Conservation (phyloP, 2,329 filamentous ascomycete genomes). For the Fusarium sp. region DNA sequence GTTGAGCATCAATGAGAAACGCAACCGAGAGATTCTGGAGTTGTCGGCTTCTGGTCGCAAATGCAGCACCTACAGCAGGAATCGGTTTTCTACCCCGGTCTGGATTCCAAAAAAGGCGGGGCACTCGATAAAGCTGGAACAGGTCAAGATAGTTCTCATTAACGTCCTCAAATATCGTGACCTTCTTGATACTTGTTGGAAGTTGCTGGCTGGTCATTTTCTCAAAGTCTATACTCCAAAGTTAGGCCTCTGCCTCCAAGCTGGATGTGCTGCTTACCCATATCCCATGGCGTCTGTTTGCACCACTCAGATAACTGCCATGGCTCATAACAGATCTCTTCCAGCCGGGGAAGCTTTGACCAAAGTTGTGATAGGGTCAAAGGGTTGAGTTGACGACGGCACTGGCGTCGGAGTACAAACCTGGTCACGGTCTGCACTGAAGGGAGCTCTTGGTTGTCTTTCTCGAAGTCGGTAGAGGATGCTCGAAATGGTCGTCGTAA, state of each 20-base stretch:
- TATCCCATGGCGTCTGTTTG: too few species aligned
- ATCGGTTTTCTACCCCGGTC: not conserved
- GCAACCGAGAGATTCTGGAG: constrained; percentile 7
- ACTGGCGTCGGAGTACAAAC: constrained; percentile 20
- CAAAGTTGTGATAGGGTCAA: not conserved
- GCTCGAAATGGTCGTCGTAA: constrained; percentile 4
- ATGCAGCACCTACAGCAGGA: not conserved
- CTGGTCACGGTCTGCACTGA: constrained; percentile 13
- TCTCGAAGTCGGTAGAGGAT: not conserved
- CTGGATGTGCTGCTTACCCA: too few species aligned
- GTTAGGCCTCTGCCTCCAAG: too few species aligned
- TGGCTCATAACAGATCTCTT: constrained; percentile 18
- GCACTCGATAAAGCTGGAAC: not conserved
- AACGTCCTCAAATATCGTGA: constrained; percentile 26
- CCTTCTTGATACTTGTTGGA: constrained; percentile 39
- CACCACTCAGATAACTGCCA: constrained; percentile 1
- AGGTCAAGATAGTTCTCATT: constrained; percentile 18
- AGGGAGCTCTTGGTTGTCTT: not conserved
- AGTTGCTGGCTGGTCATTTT: not conserved
- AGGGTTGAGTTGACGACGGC: constrained; percentile 15
- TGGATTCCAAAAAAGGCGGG: not conserved
- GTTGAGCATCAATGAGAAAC: not conserved
- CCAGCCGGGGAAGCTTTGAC: constrained; percentile 9
- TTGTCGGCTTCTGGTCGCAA: not conserved
- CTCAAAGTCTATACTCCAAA: not conserved